These are phyloP conservation scores for Thraustochytrium sp. DNA, from an alignment of 352 stramenopile species.

Conservation along the genomic window DNA sequence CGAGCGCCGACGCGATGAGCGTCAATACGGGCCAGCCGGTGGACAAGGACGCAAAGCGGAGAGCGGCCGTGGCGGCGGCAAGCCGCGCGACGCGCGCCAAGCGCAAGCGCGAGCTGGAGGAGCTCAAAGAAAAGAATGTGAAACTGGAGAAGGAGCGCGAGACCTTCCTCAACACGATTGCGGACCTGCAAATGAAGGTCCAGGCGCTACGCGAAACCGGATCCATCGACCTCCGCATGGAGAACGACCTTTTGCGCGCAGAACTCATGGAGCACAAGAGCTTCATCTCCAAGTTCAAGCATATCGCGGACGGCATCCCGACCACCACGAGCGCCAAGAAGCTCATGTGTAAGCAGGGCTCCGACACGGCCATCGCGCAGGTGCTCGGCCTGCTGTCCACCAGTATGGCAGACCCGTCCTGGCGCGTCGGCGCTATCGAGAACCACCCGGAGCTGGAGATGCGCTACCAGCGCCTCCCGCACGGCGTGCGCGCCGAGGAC, in stretches of 20 bases:
- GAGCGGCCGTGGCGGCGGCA: slow-evolving; percentile 16
- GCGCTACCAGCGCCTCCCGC: slow-evolving; percentile 38
- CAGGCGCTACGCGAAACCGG: slow-evolving; percentile 35
- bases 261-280: slow-evolving; percentile 44
- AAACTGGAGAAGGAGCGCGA: slow-evolving; percentile 39
- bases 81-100: slow-evolving; percentile 33
- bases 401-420: slow-evolving; percentile 43
- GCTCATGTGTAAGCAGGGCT: slow-evolving; percentile 39
- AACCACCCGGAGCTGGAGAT: slow-evolving; percentile 28
- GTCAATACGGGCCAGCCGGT: neutral
- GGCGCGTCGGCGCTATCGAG: neutral
- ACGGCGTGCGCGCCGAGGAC: slow-evolving; percentile 9
- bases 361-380: slow-evolving; percentile 34
- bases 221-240: slow-evolving; percentile 38
- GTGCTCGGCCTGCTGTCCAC: slow-evolving; percentile 40
- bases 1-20: neutral
- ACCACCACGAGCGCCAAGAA: slow-evolving; percentile 44
- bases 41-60: slow-evolving; percentile 38
- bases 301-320: slow-evolving; percentile 32
- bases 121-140: slow-evolving; percentile 43
- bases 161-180: slow-evolving; percentile 43
- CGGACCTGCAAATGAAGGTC: slow-evolving; percentile 44
- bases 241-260: slow-evolving; percentile 38
- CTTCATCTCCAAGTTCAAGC: slow-evolving; percentile 43
- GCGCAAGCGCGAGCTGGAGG: slow-evolving; percentile 40